A percentile compares a stretch with the other conserved stretches of the same genome.
phyloP scores from a whole-genome alignment of 75 land plant species.

The Picea glauca region DNA sequence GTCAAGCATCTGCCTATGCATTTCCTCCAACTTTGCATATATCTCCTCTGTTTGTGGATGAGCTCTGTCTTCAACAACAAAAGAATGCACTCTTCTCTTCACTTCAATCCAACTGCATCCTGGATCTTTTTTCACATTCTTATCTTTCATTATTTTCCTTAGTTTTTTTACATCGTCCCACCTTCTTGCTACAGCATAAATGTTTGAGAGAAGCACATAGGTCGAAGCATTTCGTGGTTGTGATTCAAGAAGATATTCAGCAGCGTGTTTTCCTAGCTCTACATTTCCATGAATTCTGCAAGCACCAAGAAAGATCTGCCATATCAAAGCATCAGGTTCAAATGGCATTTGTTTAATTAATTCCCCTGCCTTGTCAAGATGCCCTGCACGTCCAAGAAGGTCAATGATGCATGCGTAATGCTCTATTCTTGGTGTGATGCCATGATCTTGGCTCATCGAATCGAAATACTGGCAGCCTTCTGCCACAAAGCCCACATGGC shows the following conservation, averaged over 20 bases:
- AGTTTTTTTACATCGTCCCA: too few species aligned
- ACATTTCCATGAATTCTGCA: conserved; percentile 27
- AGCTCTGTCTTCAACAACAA: background rate
- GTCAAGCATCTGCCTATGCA: background rate
- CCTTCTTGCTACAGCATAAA: conserved; percentile 15
- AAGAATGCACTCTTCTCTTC: conserved; percentile 2
- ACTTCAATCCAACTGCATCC: conserved; percentile 13
- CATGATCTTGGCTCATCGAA: conserved; percentile 23
- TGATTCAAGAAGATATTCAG: conserved; percentile 12
- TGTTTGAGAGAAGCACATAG: conserved; percentile 32
- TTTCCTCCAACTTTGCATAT: background rate
- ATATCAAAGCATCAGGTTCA: conserved; percentile 28
- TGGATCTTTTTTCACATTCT: too few species aligned
- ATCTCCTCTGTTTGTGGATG: conserved; percentile 7
- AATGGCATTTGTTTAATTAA: conserved; percentile 38
- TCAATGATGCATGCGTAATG: conserved; percentile 53
- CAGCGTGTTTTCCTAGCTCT: conserved; percentile 21
- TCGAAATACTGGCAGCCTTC: conserved; percentile 29
- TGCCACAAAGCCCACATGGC: conserved; percentile 25
- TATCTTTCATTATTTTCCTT: too few species aligned
- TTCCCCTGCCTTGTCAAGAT: conserved; percentile 24
- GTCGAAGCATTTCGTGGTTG: conserved; percentile 18
- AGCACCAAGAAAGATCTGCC: conserved; percentile 40
- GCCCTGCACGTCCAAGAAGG: conserved; percentile 38
- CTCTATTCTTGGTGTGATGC: conserved; percentile 23